Base-by-base conservation (phyloP, 805 yeast species). In the Candida sonorensis region DNA sequence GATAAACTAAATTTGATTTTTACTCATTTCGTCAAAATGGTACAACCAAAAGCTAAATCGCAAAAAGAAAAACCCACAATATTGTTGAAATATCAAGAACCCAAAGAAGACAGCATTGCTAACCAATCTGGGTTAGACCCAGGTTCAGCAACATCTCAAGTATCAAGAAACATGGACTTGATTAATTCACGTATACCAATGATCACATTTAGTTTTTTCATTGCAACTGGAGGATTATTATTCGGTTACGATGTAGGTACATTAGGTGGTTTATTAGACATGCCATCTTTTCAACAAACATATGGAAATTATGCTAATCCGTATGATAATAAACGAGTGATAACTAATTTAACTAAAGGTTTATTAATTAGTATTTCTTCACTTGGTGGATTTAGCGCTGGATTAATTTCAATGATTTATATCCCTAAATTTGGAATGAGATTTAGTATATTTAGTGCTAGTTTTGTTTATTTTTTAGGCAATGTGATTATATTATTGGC, bases 171-270 rank as follows among this genome's bases (percentile, higher is more conserved):
- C n/a, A 12, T 22, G n/a, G 45, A 42, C 21, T 25, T 30, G n/a
- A 19, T 45, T 17, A 46, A 39, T 7, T 45, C 59, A 2, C 29
- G 32, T 23, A 10, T 38, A 12, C 52, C 54, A 1, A 38, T 55
- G 2, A 42, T 48, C 2, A 7, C 33, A 4, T 59, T 40, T 37
- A 41, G 57, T 4, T 21, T 48, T 3, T 37, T 45, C 5, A 52
- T 59, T 16, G 46, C 59, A 6, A 29, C 50, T 3, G 56, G 61
- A 9, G 65, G 64, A 3, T 40, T 60, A 6, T 34, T 55, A 1
- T 59, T 56, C 32, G 65, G 65, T 1, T 57, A 48, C 36, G 65
- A 60, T 41, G 56, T 59, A 20, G 65, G 65, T 1, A 54, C 55
- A 1, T 44, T 60, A 29, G 64, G 64, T 5, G 64, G 61, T 0